Conservation (phyloP, 176 grass and related monocot genomes). For the maize (Zea mays) region DNA sequence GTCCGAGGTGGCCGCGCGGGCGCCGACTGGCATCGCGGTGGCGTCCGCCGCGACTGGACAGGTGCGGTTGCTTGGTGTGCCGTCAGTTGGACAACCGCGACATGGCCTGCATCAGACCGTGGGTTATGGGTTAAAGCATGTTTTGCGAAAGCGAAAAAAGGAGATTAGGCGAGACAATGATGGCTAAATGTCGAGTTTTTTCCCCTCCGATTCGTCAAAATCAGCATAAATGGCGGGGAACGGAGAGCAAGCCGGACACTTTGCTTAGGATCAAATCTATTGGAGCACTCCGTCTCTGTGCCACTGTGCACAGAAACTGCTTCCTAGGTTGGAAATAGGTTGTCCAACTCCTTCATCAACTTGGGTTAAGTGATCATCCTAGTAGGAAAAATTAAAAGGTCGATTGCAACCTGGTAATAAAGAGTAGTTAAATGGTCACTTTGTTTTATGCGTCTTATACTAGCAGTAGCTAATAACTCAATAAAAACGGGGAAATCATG, state of each 20-base stretch:
- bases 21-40: conserved; percentile 1
- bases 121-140: neutral
- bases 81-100: conserved; percentile 21
- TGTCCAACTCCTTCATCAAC: neutral
- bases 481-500: neutral
- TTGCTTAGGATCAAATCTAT: conserved; percentile 58
- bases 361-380: too few relatives aligned
- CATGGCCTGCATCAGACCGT: conserved; percentile 1
- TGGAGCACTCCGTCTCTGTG: neutral
- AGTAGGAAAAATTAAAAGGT: neutral
- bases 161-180: conserved; percentile 19
- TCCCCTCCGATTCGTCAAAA: conserved; percentile 18
- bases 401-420: conserved; percentile 31
- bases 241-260: conserved; percentile 18
- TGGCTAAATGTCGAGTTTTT: neutral
- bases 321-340: neutral
- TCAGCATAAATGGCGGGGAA: conserved; percentile 22
- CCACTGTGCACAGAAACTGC: neutral
- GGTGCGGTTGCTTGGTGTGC: conserved; percentile 27
- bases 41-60: neutral
- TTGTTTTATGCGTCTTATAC: neutral
- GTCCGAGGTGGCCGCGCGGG: neutral
- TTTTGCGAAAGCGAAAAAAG: neutral
- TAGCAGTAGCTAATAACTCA: neutral
- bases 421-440: neutral